Percentiles rank a stretch among this genome's conserved stretches.
Conservation (phyloP, 495 filamentous ascomycete species). For the Aspergillus sclerotiicarbonarius region DNA sequence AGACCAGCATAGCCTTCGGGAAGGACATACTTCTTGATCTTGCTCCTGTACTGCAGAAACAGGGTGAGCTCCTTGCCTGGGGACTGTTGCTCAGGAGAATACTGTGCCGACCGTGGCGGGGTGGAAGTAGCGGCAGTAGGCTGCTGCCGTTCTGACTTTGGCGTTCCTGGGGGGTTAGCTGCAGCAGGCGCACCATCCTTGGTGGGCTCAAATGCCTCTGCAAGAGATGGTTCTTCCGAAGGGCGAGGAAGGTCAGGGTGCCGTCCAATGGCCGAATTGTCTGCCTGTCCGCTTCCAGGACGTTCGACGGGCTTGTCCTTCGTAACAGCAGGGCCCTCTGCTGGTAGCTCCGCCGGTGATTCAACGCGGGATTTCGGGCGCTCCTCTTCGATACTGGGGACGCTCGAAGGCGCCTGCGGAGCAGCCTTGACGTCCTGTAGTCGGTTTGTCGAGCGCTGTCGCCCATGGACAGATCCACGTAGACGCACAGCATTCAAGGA, state of each 20-base stretch:
- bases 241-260: constrained; percentile 35
- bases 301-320: constrained; percentile 59
- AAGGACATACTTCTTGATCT: constrained; percentile 94
- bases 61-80: constrained; percentile 86
- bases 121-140: constrained; percentile 29
- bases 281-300: constrained; percentile 27
- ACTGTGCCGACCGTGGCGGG: constrained; percentile 48
- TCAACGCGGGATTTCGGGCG: constrained; percentile 27
- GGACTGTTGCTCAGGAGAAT: constrained; percentile 68
- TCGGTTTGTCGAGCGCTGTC: constrained; percentile 56
- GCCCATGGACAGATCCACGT: constrained; percentile 67
- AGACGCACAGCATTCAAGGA: constrained; percentile 88
- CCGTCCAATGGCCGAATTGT: constrained; percentile 21
- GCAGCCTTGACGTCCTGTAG: constrained; percentile 55
- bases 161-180: constrained; percentile 34
- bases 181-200: constrained; percentile 44
- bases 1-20: constrained; percentile 78
- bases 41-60: constrained; percentile 95
- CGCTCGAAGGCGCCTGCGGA: constrained; percentile 51
- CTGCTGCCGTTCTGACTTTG: constrained; percentile 29
- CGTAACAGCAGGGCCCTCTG: constrained; percentile 40
- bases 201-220: constrained; percentile 44
- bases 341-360: constrained; percentile 34
- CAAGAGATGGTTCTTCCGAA: constrained; percentile 33
- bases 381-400: constrained; percentile 62